Evolutionary conservation across 768 basidiomycete species (phyloP).

Genomic region (Leccinum subgranulosum): DNA sequence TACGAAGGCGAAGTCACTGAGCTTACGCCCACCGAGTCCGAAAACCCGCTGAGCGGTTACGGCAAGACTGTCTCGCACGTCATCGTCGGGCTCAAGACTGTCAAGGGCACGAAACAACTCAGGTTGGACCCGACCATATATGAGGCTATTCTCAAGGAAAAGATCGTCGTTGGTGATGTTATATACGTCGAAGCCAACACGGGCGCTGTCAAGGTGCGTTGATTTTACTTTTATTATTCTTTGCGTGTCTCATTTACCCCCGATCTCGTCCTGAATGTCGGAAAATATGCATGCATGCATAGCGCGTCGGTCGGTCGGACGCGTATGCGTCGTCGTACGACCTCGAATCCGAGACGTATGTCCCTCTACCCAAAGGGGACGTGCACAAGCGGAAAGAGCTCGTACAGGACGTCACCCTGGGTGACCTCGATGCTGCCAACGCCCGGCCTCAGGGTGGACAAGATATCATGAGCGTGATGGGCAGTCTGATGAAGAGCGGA

Average conservation of each 20-base stretch:
- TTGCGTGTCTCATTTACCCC: not conserved
- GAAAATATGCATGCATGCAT: not conserved
- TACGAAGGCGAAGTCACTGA: slow-evolving; percentile 99
- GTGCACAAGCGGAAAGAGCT: slow-evolving; percentile 96
- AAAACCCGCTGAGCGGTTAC: slow-evolving; percentile 96
- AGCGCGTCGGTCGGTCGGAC: slow-evolving; percentile 96
- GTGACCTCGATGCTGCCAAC: slow-evolving; percentile 95
- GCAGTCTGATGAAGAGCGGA: slow-evolving; percentile 83
- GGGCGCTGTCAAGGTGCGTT: slow-evolving; percentile 85
- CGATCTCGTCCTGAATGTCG: not conserved
- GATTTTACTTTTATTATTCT: not conserved
- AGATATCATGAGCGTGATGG: slow-evolving; percentile 99
- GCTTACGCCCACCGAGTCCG: slow-evolving; percentile 91
- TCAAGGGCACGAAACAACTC: slow-evolving; percentile 89
- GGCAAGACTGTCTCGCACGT: slow-evolving; percentile 99
- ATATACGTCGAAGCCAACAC: slow-evolving; percentile 93
- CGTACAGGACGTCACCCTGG: slow-evolving; percentile 92
- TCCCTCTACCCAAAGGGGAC: slow-evolving; percentile 94
- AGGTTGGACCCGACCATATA: slow-evolving; percentile 94
- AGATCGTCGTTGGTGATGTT: slow-evolving; percentile 94
- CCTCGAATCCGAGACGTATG: slow-evolving; percentile 97
- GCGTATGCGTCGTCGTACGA: slow-evolving; percentile 98
- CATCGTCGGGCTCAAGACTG: slow-evolving; percentile 92
- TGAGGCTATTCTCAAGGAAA: slow-evolving; percentile 96
- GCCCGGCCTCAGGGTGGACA: slow-evolving; percentile 95